Percentiles rank a stretch among this genome's conserved stretches.
phyloP scores from a whole-genome alignment of 352 stramenopile species.

The Pythium dissimile region DNA sequence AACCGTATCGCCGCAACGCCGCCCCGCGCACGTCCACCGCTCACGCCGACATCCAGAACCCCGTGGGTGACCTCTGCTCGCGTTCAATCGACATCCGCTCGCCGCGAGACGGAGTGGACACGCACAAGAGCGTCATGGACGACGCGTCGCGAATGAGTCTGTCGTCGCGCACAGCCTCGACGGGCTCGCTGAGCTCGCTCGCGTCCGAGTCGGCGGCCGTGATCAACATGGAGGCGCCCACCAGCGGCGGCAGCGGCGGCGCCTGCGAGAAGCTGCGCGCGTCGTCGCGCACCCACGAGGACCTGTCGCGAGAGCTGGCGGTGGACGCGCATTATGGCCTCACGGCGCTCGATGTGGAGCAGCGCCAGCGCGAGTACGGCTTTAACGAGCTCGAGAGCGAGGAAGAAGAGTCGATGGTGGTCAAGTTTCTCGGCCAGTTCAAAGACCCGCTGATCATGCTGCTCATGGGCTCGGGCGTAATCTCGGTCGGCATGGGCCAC shows the following conservation, averaged over 20 bases:
- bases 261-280: slow-evolving; percentile 1
- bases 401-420: slow-evolving; percentile 83
- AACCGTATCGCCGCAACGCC: no score
- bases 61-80: no score
- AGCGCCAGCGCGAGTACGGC: slow-evolving; percentile 67
- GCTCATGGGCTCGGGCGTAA: slow-evolving; percentile 88
- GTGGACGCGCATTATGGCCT: slow-evolving; percentile 70
- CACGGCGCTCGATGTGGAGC: slow-evolving; percentile 41
- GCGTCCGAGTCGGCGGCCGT: slow-evolving; percentile 10
- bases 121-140: background rate
- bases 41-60: no score
- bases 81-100: no score
- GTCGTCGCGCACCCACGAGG: slow-evolving; percentile 46
- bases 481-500: slow-evolving; percentile 93
- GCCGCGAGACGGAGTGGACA: no score
- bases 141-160: slow-evolving; percentile 9
- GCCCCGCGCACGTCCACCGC: no score
- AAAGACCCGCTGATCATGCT: slow-evolving; percentile 97
- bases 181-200: slow-evolving; percentile 21
- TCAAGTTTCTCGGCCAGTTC: slow-evolving; percentile 93
- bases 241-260: background rate
- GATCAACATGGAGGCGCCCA: slow-evolving; percentile 2
- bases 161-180: slow-evolving; percentile 15
- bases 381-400: slow-evolving; percentile 69
- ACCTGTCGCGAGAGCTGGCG: slow-evolving; percentile 57